A percentile compares a stretch with the other conserved stretches of the same genome.
These are phyloP conservation scores for Pseudoscleropodium purum DNA, from an alignment of 225 moss, liverwort and hornwort genomes.

Conservation along the genomic window DNA sequence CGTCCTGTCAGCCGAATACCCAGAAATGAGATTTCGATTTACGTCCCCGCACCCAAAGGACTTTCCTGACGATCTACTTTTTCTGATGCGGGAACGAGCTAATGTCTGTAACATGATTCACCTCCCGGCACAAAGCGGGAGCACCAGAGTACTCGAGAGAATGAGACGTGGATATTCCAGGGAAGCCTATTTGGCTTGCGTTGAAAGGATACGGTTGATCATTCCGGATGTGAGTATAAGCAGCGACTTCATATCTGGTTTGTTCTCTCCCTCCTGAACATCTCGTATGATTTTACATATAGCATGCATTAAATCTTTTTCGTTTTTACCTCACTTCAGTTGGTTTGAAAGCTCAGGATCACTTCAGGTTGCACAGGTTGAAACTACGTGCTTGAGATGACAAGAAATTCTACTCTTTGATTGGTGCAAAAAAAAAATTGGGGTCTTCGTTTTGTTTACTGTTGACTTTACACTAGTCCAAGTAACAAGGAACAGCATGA, in stretches of 20 bases:
- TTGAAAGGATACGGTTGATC: conserved; percentile 67
- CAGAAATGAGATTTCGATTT: conserved; percentile 89
- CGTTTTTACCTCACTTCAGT: neutral
- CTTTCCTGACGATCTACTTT: conserved; percentile 85
- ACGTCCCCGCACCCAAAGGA: conserved; percentile 98
- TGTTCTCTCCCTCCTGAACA: conserved; percentile 1
- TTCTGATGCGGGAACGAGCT: conserved; percentile 73
- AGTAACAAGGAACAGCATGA: neutral
- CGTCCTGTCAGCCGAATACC: conserved; percentile 56
- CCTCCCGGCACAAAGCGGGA: conserved; percentile 94
- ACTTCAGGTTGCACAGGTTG: neutral
- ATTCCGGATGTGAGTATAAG: conserved; percentile 88
- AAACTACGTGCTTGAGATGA: neutral
- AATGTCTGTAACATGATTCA: conserved; percentile 93
- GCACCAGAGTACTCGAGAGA: conserved; percentile 68
- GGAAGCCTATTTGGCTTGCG: conserved; percentile 82
- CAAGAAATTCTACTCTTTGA: neutral
- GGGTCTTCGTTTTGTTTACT: neutral
- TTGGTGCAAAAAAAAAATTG: neutral
- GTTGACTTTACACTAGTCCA: neutral
- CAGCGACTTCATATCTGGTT: conserved; percentile 98
- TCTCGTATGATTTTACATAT: neutral
- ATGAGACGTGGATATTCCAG: conserved; percentile 90
- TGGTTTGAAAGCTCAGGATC: neutral
- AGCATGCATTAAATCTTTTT: neutral